Evolutionary conservation across 2,329 filamentous ascomycete genomes (phyloP), one percentile per base, ranked within the genome.

Genomic region (Claviceps sp.): DNA sequence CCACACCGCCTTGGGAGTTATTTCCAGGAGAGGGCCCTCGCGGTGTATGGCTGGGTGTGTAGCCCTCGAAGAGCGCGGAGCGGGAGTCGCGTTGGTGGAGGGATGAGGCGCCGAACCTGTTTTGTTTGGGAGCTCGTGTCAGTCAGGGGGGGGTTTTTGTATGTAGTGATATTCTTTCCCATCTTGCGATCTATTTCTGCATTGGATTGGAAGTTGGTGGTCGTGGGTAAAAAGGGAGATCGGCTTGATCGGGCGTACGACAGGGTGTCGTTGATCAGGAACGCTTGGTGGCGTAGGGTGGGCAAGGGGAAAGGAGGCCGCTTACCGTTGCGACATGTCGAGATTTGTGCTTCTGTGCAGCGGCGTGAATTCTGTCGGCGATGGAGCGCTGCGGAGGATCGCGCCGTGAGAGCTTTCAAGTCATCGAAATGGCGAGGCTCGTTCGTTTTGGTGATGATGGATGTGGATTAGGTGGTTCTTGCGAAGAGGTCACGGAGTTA

Each of bases 31-130:
- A 46, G 47, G 70, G 65, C 50, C 71, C 64, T 56, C 72, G 67
- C 11, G 48, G 67, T 59, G 56, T 68, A 55, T 68, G 65, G 58
- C 67, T 67, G 55, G 71, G 73, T 57, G 77, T 81, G 69, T 88
- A 89, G 60, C 82, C 82, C 59, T 85, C 84, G 70, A 89, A 89
- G 57, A 89, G 80, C 58, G 82, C 82, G 63, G 79, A 84, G 63
- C 85, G 74, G 62, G 81, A 77, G 72, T 87, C 75, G 72, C 85
- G 78, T 72, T 88, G 85, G 67, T 88, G 85, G 56, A 88, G 78
- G 58, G 76, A 77, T 47, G 82, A 84, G 60, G 76, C 70, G 60
- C 79, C 76, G 67, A 86, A 87, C 72, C 84, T 86, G 43, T 26
- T 20, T n/a, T n/a, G 14, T 18, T 9, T 5, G 22, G n/a, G 14